Conservation (phyloP, 257 asterid species). For the Capsicum rhomboideum region DNA sequence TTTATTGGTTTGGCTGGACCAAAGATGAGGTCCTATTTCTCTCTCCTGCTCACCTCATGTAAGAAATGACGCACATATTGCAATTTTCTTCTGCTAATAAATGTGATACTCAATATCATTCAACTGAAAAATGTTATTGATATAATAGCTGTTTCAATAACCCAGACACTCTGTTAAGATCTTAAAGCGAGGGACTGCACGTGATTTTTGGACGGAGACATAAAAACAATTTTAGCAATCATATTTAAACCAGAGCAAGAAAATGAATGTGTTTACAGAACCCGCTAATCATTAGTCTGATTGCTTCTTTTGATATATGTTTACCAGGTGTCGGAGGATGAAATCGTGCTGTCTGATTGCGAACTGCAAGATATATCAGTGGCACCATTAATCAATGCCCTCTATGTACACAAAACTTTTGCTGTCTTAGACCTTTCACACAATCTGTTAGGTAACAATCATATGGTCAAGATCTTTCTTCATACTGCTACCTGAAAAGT, state of each 20-base stretch:
- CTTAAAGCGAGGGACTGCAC: not conserved
- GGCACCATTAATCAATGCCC: conserved; percentile 69
- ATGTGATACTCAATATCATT: not conserved
- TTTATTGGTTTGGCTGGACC: not conserved
- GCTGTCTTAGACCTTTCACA: conserved; percentile 89
- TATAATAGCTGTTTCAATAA: not conserved
- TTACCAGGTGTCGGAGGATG: conserved; percentile 81
- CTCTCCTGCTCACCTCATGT: not conserved
- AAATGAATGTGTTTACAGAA: not conserved
- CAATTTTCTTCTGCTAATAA: not conserved
- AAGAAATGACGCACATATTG: not conserved
- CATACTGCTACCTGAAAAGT: not conserved
- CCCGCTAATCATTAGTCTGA: not conserved
- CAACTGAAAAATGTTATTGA: not conserved
- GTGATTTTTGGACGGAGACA: not conserved
- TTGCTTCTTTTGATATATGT: conserved; percentile 12
- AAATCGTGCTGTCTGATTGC: conserved; percentile 70
- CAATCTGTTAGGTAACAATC: conserved; percentile 62
- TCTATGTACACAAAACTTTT: conserved; percentile 64
- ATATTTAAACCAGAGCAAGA: not conserved
- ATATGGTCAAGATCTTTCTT: conserved; percentile 8
- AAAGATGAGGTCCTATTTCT: not conserved
- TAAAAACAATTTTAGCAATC: not conserved
- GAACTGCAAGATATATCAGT: conserved; percentile 77
- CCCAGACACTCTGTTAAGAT: not conserved